Evolutionary conservation across 2,329 filamentous ascomycete genomes (phyloP).

Genomic region (Juglanconis juglandina): DNA sequence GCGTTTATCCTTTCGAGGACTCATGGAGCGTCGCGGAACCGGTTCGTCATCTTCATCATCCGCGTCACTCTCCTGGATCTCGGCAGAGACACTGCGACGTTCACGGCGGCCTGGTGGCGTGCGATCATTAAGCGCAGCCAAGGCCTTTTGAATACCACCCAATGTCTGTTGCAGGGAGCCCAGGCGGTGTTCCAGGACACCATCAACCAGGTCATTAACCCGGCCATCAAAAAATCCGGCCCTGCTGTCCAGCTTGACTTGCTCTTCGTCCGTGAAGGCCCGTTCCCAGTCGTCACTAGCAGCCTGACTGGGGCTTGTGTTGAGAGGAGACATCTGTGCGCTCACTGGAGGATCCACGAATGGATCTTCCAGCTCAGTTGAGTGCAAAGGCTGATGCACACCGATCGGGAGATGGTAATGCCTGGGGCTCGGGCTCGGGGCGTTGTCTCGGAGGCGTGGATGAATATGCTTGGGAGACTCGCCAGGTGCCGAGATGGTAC

Average conservation of each 20-base stretch:
- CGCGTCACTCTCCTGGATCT: slow-evolving; percentile 77
- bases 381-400: slow-evolving; percentile 43
- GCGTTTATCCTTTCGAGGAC: slow-evolving; percentile 73
- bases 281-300: slow-evolving; percentile 95
- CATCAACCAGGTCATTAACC: slow-evolving; percentile 81
- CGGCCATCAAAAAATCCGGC: slow-evolving; percentile 88
- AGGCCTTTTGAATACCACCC: slow-evolving; percentile 67
- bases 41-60: slow-evolving; percentile 80
- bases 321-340: slow-evolving; percentile 53
- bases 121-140: slow-evolving; percentile 56
- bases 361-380: slow-evolving; percentile 59
- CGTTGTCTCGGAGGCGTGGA: slow-evolving; percentile 61
- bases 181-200: slow-evolving; percentile 70
- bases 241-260: slow-evolving; percentile 75
- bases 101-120: slow-evolving; percentile 56
- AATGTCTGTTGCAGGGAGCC: slow-evolving; percentile 79
- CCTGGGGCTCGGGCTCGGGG: slow-evolving; percentile 69
- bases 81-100: slow-evolving; percentile 71
- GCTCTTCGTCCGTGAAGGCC: slow-evolving; percentile 76
- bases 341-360: slow-evolving; percentile 52
- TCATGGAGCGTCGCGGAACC: slow-evolving; percentile 63
- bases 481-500: slow-evolving; percentile 29
- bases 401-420: slow-evolving; percentile 47
- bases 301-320: slow-evolving; percentile 60
- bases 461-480: slow-evolving; percentile 53